Evolutionary conservation across 768 basidiomycete genomes (phyloP).

Genomic region (Trametes meyenii): DNA sequence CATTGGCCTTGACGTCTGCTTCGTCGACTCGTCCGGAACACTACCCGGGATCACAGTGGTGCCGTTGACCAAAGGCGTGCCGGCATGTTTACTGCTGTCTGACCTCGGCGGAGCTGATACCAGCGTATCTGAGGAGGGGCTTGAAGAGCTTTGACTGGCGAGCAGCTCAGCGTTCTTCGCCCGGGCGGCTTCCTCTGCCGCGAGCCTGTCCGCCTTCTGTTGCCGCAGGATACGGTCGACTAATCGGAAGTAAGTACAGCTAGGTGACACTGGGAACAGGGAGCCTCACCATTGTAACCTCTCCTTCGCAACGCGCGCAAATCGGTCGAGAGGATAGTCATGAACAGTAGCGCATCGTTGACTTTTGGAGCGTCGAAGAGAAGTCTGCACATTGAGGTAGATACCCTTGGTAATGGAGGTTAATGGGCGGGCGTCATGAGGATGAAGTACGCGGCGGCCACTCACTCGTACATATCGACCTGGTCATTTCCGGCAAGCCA

Average conservation of each 20-base stretch:
- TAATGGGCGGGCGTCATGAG: slow-evolving; percentile 1
- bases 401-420: slow-evolving; percentile 57
- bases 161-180: slow-evolving; percentile 37
- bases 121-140: slow-evolving; percentile 11
- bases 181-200: slow-evolving; percentile 51
- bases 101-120: slow-evolving; percentile 1
- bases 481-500: slow-evolving; percentile 77
- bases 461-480: slow-evolving; percentile 92
- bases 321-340: slow-evolving; percentile 93
- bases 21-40: neutral
- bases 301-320: slow-evolving; percentile 77
- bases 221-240: slow-evolving; percentile 91
- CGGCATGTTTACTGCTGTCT: neutral
- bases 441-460: slow-evolving; percentile 22
- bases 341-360: slow-evolving; percentile 87
- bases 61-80: neutral
- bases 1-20: slow-evolving; percentile 5
- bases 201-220: slow-evolving; percentile 68
- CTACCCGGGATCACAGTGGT: neutral
- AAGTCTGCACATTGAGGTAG: slow-evolving; percentile 78
- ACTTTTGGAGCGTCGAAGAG: slow-evolving; percentile 78
- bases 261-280: slow-evolving; percentile 17
- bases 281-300: slow-evolving; percentile 76
- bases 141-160: neutral
- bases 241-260: slow-evolving; percentile 37